Conservation (phyloP, 2,329 filamentous ascomycete genomes). For the Alternaria viburni region DNA sequence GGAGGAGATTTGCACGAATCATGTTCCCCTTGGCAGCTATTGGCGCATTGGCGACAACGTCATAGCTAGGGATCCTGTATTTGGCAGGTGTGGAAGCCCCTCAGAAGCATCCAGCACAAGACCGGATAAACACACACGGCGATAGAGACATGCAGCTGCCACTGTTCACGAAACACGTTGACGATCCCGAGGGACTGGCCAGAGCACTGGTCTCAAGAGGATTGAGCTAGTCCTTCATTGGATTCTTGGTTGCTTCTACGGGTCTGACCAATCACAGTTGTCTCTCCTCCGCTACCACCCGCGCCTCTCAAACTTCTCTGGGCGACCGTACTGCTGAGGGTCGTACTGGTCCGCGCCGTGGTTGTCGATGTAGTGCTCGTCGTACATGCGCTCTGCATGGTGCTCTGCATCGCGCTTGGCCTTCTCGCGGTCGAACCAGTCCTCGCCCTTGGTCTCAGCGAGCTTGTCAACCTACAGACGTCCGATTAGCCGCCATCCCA, state of each 20-base stretch:
- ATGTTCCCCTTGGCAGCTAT: conserved; percentile 11
- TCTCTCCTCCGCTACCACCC: conserved; percentile 29
- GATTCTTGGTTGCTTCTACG: not conserved
- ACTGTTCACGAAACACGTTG: not conserved
- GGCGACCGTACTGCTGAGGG: conserved; percentile 51
- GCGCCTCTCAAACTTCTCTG: conserved; percentile 35
- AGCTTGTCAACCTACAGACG: conserved; percentile 64
- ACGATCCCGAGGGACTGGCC: not conserved
- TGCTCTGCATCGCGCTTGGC: conserved; percentile 54
- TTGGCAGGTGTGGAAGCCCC: not conserved
- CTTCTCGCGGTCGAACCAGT: conserved; percentile 57
- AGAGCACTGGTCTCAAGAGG: not conserved
- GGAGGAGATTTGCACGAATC: conserved; percentile 12
- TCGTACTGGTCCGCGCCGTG: conserved; percentile 54
- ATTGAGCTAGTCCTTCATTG: not conserved
- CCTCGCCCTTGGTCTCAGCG: conserved; percentile 62
- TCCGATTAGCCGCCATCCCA: not conserved
- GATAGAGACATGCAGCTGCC: not conserved
- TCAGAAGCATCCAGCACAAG: not conserved
- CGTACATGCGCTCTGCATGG: conserved; percentile 55
- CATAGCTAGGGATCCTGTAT: not conserved
- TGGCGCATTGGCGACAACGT: conserved; percentile 13
- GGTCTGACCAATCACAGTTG: conserved; percentile 3
- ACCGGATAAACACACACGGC: not conserved
- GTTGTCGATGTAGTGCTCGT: conserved; percentile 55